phyloP scores from a whole-genome alignment of 345 rosid species.

The Euclidium syriacum region DNA sequence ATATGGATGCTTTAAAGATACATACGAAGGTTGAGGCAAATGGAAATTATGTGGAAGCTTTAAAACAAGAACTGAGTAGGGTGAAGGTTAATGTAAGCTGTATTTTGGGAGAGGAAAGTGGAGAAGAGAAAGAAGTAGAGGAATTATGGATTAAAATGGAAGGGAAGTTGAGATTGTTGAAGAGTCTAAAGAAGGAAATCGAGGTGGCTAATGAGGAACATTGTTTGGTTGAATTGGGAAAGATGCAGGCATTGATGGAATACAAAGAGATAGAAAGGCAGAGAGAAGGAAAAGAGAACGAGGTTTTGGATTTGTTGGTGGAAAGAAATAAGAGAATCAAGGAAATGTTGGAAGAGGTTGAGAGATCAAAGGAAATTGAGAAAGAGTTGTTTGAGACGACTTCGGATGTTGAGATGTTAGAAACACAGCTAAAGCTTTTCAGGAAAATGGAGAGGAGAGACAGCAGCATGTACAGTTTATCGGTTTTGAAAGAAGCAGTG shows the following conservation, averaged over 20 bases:
- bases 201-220: constrained; percentile 59
- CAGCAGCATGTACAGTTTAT: constrained; percentile 20
- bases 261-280: constrained; percentile 39
- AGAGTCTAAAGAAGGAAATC: constrained; percentile 51
- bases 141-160: constrained; percentile 15
- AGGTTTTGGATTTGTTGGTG: constrained; percentile 32
- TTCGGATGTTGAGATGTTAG: constrained; percentile 45
- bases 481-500: constrained; percentile 38
- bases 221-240: constrained; percentile 55
- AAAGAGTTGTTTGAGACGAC: constrained; percentile 45
- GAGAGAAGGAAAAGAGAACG: constrained; percentile 37
- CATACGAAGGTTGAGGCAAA: constrained; percentile 5
- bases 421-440: constrained; percentile 43
- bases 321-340: constrained; percentile 36
- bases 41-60: constrained; percentile 37
- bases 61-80: constrained; percentile 47
- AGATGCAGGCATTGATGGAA: constrained; percentile 58
- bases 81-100: constrained; percentile 65
- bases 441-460: constrained; percentile 36
- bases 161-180: constrained; percentile 26
- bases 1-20: constrained; percentile 27
- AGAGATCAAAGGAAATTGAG: constrained; percentile 44
- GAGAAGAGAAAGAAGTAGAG: constrained; percentile 40
- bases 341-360: constrained; percentile 38
- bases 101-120: constrained; percentile 41